phyloP scores from a whole-genome alignment of 148 eudicot genomes.

The Amaranthus cruentus region DNA sequence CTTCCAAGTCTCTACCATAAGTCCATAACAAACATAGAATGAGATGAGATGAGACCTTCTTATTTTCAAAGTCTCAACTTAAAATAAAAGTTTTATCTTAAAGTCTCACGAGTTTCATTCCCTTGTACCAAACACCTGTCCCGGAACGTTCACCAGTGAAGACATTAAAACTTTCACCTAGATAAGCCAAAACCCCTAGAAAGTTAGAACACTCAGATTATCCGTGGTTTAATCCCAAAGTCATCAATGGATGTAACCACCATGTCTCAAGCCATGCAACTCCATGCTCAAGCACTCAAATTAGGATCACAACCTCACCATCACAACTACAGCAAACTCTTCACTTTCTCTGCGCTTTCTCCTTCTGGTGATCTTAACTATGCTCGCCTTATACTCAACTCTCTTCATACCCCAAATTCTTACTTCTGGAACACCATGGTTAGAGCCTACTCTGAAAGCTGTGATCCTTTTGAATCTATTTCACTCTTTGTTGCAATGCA shows the following conservation, averaged over 20 bases:
- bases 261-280: slow-evolving; percentile 43
- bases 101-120: too few relatives aligned
- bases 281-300: slow-evolving; percentile 33
- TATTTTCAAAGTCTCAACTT: too few relatives aligned
- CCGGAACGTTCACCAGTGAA: background rate
- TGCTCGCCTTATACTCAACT: slow-evolving; percentile 32
- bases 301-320: slow-evolving; percentile 24
- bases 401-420: slow-evolving; percentile 31
- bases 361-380: slow-evolving; percentile 34
- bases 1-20: too few relatives aligned
- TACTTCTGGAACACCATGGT: slow-evolving; percentile 43
- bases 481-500: slow-evolving; percentile 38
- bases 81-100: too few relatives aligned
- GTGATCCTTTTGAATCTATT: slow-evolving; percentile 26
- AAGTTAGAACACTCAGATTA: too few relatives aligned
- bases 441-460: slow-evolving; percentile 30
- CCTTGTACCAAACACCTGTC: too few relatives aligned
- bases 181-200: background rate
- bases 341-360: slow-evolving; percentile 42
- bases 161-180: background rate
- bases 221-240: background rate
- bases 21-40: too few relatives aligned
- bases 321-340: slow-evolving; percentile 32
- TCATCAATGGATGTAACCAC: slow-evolving; percentile 37
- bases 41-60: too few relatives aligned